phyloP scores from a whole-genome alignment of 495 filamentous ascomycete genomes.

The Talaromyces stipitatus region DNA sequence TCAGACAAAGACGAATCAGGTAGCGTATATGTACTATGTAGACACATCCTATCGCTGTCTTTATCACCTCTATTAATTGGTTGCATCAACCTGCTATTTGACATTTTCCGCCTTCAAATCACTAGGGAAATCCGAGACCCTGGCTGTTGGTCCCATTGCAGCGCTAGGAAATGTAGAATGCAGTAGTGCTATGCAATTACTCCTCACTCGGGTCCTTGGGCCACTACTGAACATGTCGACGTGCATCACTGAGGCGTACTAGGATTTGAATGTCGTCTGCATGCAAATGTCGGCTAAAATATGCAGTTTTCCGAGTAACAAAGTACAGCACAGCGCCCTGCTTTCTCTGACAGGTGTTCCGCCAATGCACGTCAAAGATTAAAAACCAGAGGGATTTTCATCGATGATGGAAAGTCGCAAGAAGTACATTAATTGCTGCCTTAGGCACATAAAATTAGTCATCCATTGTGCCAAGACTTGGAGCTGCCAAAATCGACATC shows the following conservation, averaged over 20 bases:
- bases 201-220: not conserved
- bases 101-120: not conserved
- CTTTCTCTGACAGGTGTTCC: not conserved
- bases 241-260: not conserved
- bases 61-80: not conserved
- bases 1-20: too few relatives aligned
- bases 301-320: not conserved
- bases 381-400: not conserved
- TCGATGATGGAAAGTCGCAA: not conserved
- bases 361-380: not conserved
- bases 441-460: not conserved
- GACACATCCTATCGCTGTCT: not conserved
- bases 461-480: not conserved
- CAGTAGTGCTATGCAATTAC: not conserved
- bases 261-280: not conserved
- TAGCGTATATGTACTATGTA: too few relatives aligned
- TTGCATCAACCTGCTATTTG: not conserved
- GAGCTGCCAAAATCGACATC: not conserved
- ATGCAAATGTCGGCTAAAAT: not conserved
- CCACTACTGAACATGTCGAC: not conserved
- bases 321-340: not conserved
- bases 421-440: not conserved
- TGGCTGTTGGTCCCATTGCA: not conserved
- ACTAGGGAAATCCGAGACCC: not conserved
- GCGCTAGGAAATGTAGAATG: not conserved